These are phyloP conservation scores for Fusarium robinianum DNA, from an alignment of 2,329 filamentous ascomycete genomes.

Conservation along the genomic window DNA sequence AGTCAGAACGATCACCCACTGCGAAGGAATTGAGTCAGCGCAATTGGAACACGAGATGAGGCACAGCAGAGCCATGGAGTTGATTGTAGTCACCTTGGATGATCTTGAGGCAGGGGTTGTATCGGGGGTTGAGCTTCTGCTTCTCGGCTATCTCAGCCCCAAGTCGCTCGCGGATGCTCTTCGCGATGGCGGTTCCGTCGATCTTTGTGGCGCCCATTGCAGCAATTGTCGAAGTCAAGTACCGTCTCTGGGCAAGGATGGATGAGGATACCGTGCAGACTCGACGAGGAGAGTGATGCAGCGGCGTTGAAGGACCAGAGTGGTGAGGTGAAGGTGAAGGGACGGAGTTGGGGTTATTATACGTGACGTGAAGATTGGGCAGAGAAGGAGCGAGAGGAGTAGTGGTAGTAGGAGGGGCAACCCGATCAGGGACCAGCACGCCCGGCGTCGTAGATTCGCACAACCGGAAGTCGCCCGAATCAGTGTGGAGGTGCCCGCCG, in stretches of 20 bases:
- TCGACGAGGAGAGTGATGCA: constrained; percentile 4
- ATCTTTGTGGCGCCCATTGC: constrained; percentile 89
- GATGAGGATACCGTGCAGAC: constrained; percentile 8
- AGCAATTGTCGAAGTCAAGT: constrained; percentile 55
- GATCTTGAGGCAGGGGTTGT: constrained; percentile 88
- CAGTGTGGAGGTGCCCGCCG: constrained; percentile 19
- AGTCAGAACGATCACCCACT: constrained; percentile 95
- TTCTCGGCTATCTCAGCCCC: constrained; percentile 78
- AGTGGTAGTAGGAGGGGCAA: constrained; percentile 32
- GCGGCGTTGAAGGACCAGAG: constrained; percentile 16
- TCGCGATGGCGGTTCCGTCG: constrained; percentile 94
- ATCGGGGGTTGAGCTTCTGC: constrained; percentile 83
- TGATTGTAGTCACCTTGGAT: constrained; percentile 73
- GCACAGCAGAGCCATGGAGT: constrained; percentile 13
- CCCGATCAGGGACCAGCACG: constrained; percentile 22
- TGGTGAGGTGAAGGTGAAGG: constrained; percentile 12
- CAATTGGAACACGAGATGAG: constrained; percentile 9
- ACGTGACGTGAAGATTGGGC: no score
- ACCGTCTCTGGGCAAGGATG: constrained; percentile 29
- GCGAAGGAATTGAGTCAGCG: constrained; percentile 31
- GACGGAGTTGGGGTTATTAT: background rate
- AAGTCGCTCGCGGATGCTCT: constrained; percentile 82
- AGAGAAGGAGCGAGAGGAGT: constrained; percentile 18
- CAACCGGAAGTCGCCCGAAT: constrained; percentile 25
- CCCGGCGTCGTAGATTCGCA: constrained; percentile 32